Evolutionary conservation across 805 yeast species (phyloP).

Genomic region (Cyberlindnera meyerae): DNA sequence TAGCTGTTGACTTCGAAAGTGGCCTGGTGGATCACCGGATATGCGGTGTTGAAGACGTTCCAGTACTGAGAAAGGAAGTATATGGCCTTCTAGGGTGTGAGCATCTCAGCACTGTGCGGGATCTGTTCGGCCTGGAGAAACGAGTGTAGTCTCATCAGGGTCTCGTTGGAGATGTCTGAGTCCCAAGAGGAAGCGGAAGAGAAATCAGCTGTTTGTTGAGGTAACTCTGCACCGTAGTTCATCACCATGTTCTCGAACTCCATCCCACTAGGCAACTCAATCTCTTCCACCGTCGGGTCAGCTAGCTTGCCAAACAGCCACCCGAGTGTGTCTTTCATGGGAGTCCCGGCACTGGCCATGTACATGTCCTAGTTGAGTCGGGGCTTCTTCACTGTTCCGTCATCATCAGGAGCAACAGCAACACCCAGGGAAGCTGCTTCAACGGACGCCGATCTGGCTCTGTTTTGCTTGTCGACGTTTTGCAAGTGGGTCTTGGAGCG

Average conservation of each 20-base stretch:
- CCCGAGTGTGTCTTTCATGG: conserved; percentile 20
- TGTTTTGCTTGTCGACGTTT: not conserved
- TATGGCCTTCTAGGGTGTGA: conserved; percentile 8
- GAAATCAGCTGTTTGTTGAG: too few species aligned
- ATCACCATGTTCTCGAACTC: not conserved
- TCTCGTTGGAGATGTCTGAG: conserved; percentile 4
- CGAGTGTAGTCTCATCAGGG: conserved; percentile 1
- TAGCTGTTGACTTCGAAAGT: conserved; percentile 22
- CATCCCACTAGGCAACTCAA: not conserved
- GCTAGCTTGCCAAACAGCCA: conserved; percentile 29
- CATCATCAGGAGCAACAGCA: too few species aligned
- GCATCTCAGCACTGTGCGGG: not conserved
- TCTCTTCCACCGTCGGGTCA: not conserved
- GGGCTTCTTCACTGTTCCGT: not conserved
- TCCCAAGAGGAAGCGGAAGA: not conserved
- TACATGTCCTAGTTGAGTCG: not conserved
- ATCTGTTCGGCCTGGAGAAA: conserved; percentile 1
- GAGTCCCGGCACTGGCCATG: conserved; percentile 17
- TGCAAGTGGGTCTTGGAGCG: conserved; percentile 22
- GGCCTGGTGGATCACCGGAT: conserved; percentile 37
- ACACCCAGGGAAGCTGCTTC: not conserved
- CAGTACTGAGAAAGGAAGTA: conserved; percentile 30
- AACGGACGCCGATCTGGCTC: too few species aligned
- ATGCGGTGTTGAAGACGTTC: conserved; percentile 32
- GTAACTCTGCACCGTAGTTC: not conserved